Evolutionary conservation across 495 filamentous ascomycete species (phyloP).

Genomic region (Haplographium delicatum): DNA sequence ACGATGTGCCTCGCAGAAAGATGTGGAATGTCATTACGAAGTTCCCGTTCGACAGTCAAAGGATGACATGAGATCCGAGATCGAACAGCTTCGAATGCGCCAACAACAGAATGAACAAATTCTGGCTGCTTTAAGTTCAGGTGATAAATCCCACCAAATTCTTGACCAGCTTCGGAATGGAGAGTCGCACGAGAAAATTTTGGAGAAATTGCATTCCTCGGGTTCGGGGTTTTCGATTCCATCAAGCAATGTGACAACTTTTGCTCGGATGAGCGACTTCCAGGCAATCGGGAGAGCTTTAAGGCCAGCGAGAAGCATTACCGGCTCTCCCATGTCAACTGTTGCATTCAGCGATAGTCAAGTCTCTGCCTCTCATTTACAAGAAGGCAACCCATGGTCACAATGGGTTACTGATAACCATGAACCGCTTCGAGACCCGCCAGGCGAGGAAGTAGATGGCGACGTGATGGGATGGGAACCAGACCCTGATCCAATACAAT

Average conservation of each 20-base stretch:
- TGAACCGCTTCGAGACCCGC: neutral
- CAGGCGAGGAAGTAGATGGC: neutral
- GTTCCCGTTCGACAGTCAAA: conserved; percentile 49
- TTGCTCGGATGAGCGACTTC: conserved; percentile 6
- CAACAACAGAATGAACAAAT: conserved; percentile 42
- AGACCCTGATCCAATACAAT: neutral
- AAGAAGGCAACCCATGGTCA: conserved; percentile 1
- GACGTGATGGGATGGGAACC: conserved; percentile 19
- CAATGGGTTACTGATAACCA: neutral
- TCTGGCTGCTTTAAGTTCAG: conserved; percentile 36
- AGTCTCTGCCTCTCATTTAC: neutral
- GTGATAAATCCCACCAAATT: conserved; percentile 42
- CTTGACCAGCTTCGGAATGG: conserved; percentile 41
- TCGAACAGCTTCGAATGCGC: conserved; percentile 42
- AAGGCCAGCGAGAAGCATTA: neutral
- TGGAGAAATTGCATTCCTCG: conserved; percentile 35
- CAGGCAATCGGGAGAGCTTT: conserved; percentile 16
- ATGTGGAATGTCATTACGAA: conserved; percentile 47
- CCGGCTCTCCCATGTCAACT: conserved; percentile 1
- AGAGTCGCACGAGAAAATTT: conserved; percentile 43
- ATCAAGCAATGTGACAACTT: conserved; percentile 5
- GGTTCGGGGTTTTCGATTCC: neutral
- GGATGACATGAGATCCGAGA: conserved; percentile 46
- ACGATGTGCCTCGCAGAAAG: conserved; percentile 42
- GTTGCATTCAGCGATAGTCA: conserved; percentile 2